Conservation (phyloP, 805 yeast species). For the Metschnikowia borealis region DNA sequence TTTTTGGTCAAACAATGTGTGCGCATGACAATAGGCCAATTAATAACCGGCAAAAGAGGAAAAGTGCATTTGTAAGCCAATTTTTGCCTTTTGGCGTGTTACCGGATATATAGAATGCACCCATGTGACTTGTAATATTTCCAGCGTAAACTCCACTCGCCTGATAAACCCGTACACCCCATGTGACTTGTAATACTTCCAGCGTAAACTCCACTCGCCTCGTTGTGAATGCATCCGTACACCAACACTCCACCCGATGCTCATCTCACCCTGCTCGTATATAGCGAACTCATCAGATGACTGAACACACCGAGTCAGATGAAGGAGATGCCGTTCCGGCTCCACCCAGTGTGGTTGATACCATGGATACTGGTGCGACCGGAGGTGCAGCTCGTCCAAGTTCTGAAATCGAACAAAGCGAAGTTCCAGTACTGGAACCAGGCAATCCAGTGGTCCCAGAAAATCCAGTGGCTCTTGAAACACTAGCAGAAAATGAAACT, state of each 20-base stretch:
- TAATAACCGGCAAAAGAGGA: background rate
- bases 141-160: background rate
- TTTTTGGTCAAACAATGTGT: background rate
- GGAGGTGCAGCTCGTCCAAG: background rate
- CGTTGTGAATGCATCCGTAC: background rate
- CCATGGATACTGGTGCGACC: background rate
- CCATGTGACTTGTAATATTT: background rate
- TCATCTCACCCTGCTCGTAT: background rate
- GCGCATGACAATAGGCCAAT: background rate
- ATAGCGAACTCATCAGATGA: background rate
- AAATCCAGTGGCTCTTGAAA: background rate
- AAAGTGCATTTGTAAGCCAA: no score
- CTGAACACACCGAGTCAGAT: background rate
- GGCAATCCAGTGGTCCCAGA: background rate
- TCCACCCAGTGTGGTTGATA: background rate
- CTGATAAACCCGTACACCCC: no score
- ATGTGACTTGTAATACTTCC: background rate
- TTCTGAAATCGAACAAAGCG: no score
- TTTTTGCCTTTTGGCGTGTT: background rate
- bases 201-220: background rate
- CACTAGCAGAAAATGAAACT: no score
- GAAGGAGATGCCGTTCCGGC: background rate
- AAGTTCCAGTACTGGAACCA: no score
- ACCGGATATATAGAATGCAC: background rate
- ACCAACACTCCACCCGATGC: background rate